phyloP scores from a whole-genome alignment of 2,329 filamentous ascomycete genomes.

The Phialophora tarda region DNA sequence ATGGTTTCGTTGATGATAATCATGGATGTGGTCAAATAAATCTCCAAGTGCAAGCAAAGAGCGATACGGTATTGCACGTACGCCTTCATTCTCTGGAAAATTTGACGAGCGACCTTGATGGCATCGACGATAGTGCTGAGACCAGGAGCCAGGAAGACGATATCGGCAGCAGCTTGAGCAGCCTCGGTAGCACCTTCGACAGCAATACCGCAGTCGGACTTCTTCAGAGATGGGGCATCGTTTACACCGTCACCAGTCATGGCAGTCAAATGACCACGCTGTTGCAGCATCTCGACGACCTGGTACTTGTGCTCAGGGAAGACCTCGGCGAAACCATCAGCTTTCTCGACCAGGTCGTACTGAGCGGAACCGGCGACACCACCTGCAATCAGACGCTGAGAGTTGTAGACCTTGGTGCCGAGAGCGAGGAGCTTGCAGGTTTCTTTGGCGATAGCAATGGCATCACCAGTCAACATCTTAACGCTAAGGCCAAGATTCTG shows the following conservation, averaged over 20 bases:
- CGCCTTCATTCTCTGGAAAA: conserved; percentile 79
- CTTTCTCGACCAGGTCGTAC: conserved; percentile 76
- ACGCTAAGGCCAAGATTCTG: conserved; percentile 76
- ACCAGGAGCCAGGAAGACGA: conserved; percentile 75
- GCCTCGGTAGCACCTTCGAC: conserved; percentile 75
- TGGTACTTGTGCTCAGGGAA: conserved; percentile 79
- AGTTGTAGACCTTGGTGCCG: conserved; percentile 81
- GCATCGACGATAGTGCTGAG: conserved; percentile 73
- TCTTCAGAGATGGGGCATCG: conserved; percentile 74
- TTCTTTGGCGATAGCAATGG: conserved; percentile 79
- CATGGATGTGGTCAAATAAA: conserved; percentile 78
- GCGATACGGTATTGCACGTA: conserved; percentile 80
- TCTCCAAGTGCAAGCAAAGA: conserved; percentile 73
- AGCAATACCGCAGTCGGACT: conserved; percentile 75
- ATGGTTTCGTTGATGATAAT: conserved; percentile 81
- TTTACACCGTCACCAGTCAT: conserved; percentile 81
- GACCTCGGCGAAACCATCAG: conserved; percentile 75
- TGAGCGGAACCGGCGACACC: conserved; percentile 74
- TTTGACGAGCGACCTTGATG: conserved; percentile 75
- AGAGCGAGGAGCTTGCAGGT: conserved; percentile 82
- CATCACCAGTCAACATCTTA: conserved; percentile 83
- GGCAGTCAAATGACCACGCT: conserved; percentile 73
- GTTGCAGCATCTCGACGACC: conserved; percentile 76
- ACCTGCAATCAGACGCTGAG: conserved; percentile 76
- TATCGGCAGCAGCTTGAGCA: conserved; percentile 74